These are phyloP conservation scores for Tremella yokohamensis DNA, from an alignment of 768 basidiomycete species.

Conservation along the genomic window DNA sequence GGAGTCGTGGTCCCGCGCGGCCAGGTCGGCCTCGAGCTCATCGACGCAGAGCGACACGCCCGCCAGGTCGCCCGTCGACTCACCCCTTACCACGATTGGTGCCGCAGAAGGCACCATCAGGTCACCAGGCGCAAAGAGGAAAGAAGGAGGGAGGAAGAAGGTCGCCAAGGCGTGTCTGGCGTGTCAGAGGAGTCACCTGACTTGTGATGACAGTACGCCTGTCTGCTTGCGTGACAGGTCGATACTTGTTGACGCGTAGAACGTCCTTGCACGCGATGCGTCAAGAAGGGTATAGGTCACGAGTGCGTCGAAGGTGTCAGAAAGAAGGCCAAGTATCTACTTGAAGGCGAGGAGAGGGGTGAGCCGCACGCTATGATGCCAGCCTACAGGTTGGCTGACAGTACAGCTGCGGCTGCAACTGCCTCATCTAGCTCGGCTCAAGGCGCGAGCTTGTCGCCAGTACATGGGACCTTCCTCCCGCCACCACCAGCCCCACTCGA, in stretches of 20 bases:
- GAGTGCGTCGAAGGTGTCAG: slow-evolving; percentile 90
- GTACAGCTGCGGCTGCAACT: neutral
- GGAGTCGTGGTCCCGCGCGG: slow-evolving; percentile 4
- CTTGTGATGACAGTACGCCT: slow-evolving; percentile 91
- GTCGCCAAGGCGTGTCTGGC: slow-evolving; percentile 76
- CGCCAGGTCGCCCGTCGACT: neutral
- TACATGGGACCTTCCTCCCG: slow-evolving; percentile 5
- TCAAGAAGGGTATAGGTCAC: slow-evolving; percentile 84
- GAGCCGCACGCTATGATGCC: slow-evolving; percentile 24
- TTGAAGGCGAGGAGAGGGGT: slow-evolving; percentile 92
- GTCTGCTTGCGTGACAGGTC: neutral
- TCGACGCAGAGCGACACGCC: neutral
- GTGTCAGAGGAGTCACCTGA: slow-evolving; percentile 95
- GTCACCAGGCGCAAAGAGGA: neutral
- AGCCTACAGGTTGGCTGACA: neutral
- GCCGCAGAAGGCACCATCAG: neutral
- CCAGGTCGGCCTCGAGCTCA: neutral
- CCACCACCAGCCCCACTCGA: slow-evolving; percentile 5
- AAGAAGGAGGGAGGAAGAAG: slow-evolving; percentile 30
- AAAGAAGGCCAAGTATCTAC: slow-evolving; percentile 96
- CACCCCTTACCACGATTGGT: neutral
- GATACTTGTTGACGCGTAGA: slow-evolving; percentile 56
- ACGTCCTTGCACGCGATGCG: slow-evolving; percentile 90
- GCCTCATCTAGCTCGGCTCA: no score
- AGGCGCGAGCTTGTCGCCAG: slow-evolving; percentile 1